A percentile compares a stretch with the other conserved stretches of the same genome.
These are phyloP conservation scores for Chaetoscypha palmicola DNA, from an alignment of 2,329 filamentous ascomycete genomes.

Conservation along the genomic window DNA sequence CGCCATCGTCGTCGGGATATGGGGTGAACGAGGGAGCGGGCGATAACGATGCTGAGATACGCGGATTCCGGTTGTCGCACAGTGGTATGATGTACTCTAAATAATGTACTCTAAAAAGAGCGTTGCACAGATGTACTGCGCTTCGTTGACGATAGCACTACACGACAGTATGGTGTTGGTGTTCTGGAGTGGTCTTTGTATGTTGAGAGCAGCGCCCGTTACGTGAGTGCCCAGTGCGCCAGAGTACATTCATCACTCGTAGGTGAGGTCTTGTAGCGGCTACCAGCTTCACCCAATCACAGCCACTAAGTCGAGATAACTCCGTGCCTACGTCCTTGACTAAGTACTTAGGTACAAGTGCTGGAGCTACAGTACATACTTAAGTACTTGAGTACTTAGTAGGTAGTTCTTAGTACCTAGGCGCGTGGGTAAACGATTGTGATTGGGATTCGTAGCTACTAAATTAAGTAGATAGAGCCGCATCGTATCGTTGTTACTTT, in stretches of 20 bases:
- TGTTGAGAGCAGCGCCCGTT: background rate
- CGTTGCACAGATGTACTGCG: background rate
- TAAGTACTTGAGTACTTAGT: too few relatives aligned
- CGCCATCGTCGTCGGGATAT: conserved; percentile 37
- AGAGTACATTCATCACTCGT: too few relatives aligned
- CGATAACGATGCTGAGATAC: conserved; percentile 20
- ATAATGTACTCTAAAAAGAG: background rate
- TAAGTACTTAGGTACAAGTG: too few relatives aligned
- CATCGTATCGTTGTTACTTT: too few relatives aligned
- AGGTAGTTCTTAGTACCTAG: too few relatives aligned
- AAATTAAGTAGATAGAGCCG: too few relatives aligned
- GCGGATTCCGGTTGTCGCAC: background rate
- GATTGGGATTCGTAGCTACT: too few relatives aligned
- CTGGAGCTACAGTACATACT: too few relatives aligned
- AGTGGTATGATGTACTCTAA: background rate
- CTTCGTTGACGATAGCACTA: background rate
- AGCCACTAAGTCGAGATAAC: too few relatives aligned
- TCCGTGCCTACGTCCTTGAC: too few relatives aligned
- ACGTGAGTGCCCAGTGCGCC: too few relatives aligned
- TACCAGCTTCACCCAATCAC: conserved; percentile 10
- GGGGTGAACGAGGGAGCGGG: conserved; percentile 7
- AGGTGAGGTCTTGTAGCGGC: background rate
- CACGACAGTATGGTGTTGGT: background rate
- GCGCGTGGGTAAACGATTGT: too few relatives aligned
- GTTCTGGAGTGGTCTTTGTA: background rate